Evolutionary conservation across 2,329 filamentous ascomycete species (phyloP).

Genomic region (Colletotrichum filicis): DNA sequence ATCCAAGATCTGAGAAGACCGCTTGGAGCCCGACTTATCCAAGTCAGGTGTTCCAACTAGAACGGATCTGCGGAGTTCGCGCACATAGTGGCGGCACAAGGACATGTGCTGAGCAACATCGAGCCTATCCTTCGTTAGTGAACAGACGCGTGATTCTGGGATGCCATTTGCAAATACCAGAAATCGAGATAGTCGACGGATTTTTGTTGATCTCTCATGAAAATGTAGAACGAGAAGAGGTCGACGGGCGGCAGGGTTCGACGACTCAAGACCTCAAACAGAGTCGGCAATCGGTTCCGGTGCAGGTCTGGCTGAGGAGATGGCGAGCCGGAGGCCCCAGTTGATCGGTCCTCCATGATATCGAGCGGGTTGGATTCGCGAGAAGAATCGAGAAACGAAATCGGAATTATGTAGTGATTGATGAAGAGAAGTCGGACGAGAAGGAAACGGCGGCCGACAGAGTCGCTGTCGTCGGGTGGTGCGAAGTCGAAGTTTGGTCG

Average conservation of each 20-base stretch:
- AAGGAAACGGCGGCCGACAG: neutral
- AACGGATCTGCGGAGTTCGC: slow-evolving; percentile 92
- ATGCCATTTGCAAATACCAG: slow-evolving; percentile 71
- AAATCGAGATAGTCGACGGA: slow-evolving; percentile 99
- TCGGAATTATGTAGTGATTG: neutral
- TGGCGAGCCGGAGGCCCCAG: slow-evolving; percentile 48
- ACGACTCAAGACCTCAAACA: slow-evolving; percentile 95
- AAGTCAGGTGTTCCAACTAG: slow-evolving; percentile 92
- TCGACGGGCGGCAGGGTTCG: slow-evolving; percentile 96
- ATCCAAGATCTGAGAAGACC: slow-evolving; percentile 84
- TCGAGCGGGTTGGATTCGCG: neutral
- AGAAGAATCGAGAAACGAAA: neutral
- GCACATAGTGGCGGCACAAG: slow-evolving; percentile 95
- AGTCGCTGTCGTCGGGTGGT: neutral
- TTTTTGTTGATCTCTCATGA: slow-evolving; percentile 98
- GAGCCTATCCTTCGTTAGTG: slow-evolving; percentile 71
- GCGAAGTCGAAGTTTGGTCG: slow-evolving; percentile 12
- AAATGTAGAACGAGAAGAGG: slow-evolving; percentile 99
- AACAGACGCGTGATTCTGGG: slow-evolving; percentile 20
- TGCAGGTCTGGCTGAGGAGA: slow-evolving; percentile 68
- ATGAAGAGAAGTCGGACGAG: neutral
- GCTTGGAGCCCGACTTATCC: slow-evolving; percentile 82
- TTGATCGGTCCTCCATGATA: slow-evolving; percentile 50
- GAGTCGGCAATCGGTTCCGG: slow-evolving; percentile 89
- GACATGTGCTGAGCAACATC: slow-evolving; percentile 99